A percentile compares a stretch with the other conserved stretches of the same genome.
Conservation (phyloP, 1,284 basidiomycete genomes). For the Ganoderma multipileum region DNA sequence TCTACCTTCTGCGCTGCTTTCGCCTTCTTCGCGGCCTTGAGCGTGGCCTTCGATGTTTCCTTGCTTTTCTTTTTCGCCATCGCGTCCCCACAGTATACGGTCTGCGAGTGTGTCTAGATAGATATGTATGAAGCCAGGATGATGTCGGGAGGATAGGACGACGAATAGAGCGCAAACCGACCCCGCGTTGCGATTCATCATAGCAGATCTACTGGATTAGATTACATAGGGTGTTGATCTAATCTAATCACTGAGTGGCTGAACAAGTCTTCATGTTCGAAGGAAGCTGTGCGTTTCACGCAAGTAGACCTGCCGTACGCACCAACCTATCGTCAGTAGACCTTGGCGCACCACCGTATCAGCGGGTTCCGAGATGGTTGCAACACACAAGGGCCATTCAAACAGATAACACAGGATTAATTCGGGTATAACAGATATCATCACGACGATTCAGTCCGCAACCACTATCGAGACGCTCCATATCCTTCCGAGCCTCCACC, state of each 20-base stretch:
- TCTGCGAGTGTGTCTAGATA: no score
- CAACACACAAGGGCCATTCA: not conserved
- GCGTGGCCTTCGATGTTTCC: conserved; percentile 50
- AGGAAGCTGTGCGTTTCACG: not conserved
- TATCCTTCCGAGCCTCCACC: not conserved
- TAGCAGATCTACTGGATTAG: not conserved
- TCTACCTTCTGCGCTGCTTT: conserved; percentile 75
- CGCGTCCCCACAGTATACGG: not conserved
- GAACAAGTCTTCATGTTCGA: not conserved
- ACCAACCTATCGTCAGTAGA: not conserved
- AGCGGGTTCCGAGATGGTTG: no score
- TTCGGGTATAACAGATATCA: not conserved
- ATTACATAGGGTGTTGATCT: not conserved
- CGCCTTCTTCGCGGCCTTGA: conserved; percentile 76
- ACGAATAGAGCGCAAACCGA: not conserved
- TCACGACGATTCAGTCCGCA: not conserved
- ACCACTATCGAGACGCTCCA: not conserved
- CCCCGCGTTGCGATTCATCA: no score
- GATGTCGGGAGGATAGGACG: not conserved
- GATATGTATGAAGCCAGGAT: no score
- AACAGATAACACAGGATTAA: not conserved
- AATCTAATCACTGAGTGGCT: not conserved
- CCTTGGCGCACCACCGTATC: not conserved
- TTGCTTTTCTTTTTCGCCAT: conserved; percentile 60
- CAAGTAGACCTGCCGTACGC: not conserved